phyloP scores from a whole-genome alignment of 495 filamentous ascomycete genomes.

The Aspergillus avenaceus region DNA sequence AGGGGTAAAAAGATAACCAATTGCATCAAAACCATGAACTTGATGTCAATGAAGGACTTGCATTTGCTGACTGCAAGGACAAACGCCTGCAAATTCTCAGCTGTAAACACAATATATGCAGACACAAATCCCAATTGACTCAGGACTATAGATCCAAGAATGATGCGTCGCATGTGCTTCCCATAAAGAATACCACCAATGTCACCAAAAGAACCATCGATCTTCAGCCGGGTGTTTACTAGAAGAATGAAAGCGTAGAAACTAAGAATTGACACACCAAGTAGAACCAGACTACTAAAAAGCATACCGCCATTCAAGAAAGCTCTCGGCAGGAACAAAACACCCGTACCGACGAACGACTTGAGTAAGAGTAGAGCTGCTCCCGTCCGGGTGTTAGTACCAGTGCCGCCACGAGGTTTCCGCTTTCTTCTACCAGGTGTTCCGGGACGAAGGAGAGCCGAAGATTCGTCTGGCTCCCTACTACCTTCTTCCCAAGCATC shows the following conservation, averaged over 20 bases:
- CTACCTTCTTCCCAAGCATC: conserved; percentile 61
- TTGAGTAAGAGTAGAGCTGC: conserved; percentile 85
- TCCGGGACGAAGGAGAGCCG: conserved; percentile 70
- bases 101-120: conserved; percentile 98
- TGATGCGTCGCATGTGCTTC: conserved; percentile 79
- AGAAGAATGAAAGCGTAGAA: conserved; percentile 97
- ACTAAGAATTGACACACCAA: conserved; percentile 76
- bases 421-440: conserved; percentile 57
- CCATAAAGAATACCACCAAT: conserved; percentile 92
- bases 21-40: conserved; percentile 86
- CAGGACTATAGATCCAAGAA: conserved; percentile 84
- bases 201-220: conserved; percentile 90
- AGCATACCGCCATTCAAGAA: conserved; percentile 96
- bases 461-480: conserved; percentile 73
- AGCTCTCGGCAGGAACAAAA: conserved; percentile 91
- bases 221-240: conserved; percentile 76
- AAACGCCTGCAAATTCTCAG: conserved; percentile 93
- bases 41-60: conserved; percentile 74
- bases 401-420: conserved; percentile 65
- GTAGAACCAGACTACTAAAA: conserved; percentile 86
- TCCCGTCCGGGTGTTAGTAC: conserved; percentile 65
- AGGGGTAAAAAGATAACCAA: conserved; percentile 90
- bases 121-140: conserved; percentile 94
- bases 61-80: conserved; percentile 80
- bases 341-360: conserved; percentile 95